Percentiles rank a stretch among this genome's conserved stretches.
These are phyloP conservation scores for Lyophyllum decastes DNA, from an alignment of 768 basidiomycete genomes.

Conservation along the genomic window DNA sequence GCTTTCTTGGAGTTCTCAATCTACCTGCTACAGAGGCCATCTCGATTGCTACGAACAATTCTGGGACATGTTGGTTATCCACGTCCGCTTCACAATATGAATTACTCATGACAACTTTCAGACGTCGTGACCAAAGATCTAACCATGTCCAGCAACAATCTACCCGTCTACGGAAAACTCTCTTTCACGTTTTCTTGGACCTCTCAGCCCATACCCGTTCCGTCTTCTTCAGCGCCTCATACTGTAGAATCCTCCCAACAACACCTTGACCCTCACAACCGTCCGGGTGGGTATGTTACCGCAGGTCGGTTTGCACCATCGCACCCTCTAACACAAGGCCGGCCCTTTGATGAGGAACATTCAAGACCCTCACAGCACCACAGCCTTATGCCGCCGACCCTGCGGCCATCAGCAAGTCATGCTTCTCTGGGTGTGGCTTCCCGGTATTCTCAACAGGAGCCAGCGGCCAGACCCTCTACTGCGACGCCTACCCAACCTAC, in stretches of 20 bases:
- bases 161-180: slow-evolving; percentile 82
- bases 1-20: slow-evolving; percentile 62
- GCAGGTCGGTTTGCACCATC: slow-evolving; percentile 8
- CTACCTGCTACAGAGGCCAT: slow-evolving; percentile 57
- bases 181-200: slow-evolving; percentile 59
- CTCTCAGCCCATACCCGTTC: slow-evolving; percentile 33
- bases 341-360: slow-evolving; percentile 8
- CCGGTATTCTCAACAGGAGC: slow-evolving; percentile 21
- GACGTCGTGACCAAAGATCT: slow-evolving; percentile 78
- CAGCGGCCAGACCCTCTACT: slow-evolving; percentile 13
- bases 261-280: slow-evolving; percentile 5
- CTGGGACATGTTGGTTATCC: slow-evolving; percentile 31
- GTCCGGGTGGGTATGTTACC: slow-evolving; percentile 2
- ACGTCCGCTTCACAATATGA: slow-evolving; percentile 15
- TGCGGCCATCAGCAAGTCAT: slow-evolving; percentile 29
- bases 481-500: background rate
- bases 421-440: slow-evolving; percentile 21
- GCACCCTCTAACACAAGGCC: slow-evolving; percentile 12
- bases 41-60: slow-evolving; percentile 43
- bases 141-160: slow-evolving; percentile 70
- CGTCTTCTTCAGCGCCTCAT: slow-evolving; percentile 10
- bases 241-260: slow-evolving; percentile 4
- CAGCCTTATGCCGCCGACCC: slow-evolving; percentile 15
- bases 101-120: slow-evolving; percentile 27
- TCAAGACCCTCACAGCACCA: slow-evolving; percentile 11